These are phyloP conservation scores for Globisporangium iwayamae DNA, from an alignment of 352 stramenopile genomes.

Conservation along the genomic window DNA sequence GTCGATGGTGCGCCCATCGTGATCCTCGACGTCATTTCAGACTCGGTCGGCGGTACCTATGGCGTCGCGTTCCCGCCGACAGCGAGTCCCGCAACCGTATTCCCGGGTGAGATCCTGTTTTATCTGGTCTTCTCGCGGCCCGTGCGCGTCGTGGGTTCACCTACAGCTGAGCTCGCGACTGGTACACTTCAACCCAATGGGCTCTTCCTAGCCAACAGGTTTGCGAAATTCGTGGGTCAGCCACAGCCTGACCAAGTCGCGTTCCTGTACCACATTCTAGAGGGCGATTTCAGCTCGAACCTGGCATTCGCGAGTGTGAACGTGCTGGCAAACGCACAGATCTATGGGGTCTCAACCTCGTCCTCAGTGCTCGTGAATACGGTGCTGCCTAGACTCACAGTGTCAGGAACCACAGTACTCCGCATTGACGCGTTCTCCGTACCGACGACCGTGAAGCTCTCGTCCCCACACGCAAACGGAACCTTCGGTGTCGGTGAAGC, in stretches of 20 bases:
- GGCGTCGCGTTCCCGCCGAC: slow-evolving; percentile 54
- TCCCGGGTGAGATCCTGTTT: slow-evolving; percentile 68
- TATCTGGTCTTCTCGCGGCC: slow-evolving; percentile 55
- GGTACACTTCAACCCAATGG: slow-evolving; percentile 49
- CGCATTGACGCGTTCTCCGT: slow-evolving; percentile 53
- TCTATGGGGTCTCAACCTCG: slow-evolving; percentile 50
- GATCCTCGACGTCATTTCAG: slow-evolving; percentile 42
- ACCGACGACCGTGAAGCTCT: slow-evolving; percentile 55
- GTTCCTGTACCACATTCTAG: slow-evolving; percentile 64
- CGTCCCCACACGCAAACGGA: slow-evolving; percentile 42
- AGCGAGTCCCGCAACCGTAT: slow-evolving; percentile 44
- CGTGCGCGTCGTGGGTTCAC: slow-evolving; percentile 39
- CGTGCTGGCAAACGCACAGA: slow-evolving; percentile 31
- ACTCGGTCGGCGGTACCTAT: slow-evolving; percentile 49
- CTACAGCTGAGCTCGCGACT: slow-evolving; percentile 54
- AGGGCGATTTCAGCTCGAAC: slow-evolving; percentile 50
- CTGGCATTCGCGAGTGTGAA: slow-evolving; percentile 47
- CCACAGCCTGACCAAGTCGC: slow-evolving; percentile 39
- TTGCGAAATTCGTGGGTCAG: slow-evolving; percentile 43
- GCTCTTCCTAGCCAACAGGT: slow-evolving; percentile 36
- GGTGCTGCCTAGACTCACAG: slow-evolving; percentile 30
- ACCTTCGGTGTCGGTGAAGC: slow-evolving; percentile 56
- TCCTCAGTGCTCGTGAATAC: slow-evolving; percentile 27
- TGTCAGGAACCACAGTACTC: slow-evolving; percentile 30
- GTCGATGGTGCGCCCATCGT: slow-evolving; percentile 43